Percentiles rank a stretch among this genome's conserved stretches.
phyloP scores from a whole-genome alignment of 371 early-diverging fungal species.

The Haplosporangium sp. region DNA sequence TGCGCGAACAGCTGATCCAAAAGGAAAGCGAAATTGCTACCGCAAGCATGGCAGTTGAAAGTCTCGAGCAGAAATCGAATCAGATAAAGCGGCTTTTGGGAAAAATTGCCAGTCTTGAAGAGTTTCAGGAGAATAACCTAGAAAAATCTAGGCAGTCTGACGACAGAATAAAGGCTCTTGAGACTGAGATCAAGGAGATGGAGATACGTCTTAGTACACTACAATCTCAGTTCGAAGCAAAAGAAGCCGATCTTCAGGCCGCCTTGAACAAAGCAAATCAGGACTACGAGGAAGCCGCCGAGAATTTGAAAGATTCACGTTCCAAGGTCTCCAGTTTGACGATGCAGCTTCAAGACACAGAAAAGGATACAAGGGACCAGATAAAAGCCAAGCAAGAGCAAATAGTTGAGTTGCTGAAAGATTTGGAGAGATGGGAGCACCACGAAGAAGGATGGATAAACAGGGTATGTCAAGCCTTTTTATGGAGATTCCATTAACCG shows the following conservation, averaged over 20 bases:
- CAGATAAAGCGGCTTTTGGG: slow-evolving; percentile 15
- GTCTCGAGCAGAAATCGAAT: slow-evolving; percentile 9
- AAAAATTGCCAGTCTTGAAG: slow-evolving; percentile 17
- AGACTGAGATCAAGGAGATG: slow-evolving; percentile 10
- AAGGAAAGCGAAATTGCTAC: slow-evolving; percentile 7
- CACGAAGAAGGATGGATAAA: slow-evolving; percentile 36
- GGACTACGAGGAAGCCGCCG: neutral
- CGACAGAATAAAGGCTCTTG: slow-evolving; percentile 9
- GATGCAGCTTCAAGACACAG: slow-evolving; percentile 16
- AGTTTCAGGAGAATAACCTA: slow-evolving; percentile 1
- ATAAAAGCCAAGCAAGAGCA: slow-evolving; percentile 10
- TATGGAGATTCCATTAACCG: neutral
- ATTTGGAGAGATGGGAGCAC: slow-evolving; percentile 33
- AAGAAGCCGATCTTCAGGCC: slow-evolving; percentile 13
- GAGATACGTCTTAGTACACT: slow-evolving; percentile 11
- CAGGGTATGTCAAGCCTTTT: slow-evolving; percentile 11
- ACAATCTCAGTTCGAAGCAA: slow-evolving; percentile 12
- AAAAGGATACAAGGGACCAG: slow-evolving; percentile 9
- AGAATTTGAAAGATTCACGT: slow-evolving; percentile 12
- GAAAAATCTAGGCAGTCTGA: slow-evolving; percentile 11
- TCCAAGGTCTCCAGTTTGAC: slow-evolving; percentile 7
- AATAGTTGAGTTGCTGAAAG: neutral
- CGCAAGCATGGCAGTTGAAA: slow-evolving; percentile 3
- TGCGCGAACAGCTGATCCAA: slow-evolving; percentile 13
- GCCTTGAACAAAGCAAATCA: slow-evolving; percentile 12